These are phyloP conservation scores for Austroboletus novae-zelandiae DNA, from an alignment of 1,284 basidiomycete species.

Conservation along the genomic window DNA sequence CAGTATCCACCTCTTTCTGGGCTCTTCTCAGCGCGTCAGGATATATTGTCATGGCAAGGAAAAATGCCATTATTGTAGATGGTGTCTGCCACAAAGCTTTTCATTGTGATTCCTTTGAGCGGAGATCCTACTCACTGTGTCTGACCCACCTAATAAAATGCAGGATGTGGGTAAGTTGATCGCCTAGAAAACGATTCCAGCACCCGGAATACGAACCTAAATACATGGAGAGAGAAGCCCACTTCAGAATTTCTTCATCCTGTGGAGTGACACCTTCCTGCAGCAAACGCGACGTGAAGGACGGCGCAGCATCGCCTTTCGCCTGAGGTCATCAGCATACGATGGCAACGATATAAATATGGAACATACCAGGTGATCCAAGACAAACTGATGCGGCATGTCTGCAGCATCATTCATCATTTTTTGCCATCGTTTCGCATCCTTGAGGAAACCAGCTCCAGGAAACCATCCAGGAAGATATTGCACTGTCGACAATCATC, in stretches of 20 bases:
- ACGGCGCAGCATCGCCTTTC: constrained; percentile 36
- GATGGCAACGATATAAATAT: background rate
- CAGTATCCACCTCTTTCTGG: background rate
- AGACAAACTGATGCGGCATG: constrained; percentile 1
- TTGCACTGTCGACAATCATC: constrained; percentile 26
- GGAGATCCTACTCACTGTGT: constrained; percentile 7
- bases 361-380: constrained; percentile 15
- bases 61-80: constrained; percentile 29
- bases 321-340: constrained; percentile 28
- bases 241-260: constrained; percentile 16
- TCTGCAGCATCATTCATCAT: constrained; percentile 7
- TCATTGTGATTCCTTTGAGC: background rate
- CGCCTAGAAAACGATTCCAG: background rate
- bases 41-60: background rate
- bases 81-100: constrained; percentile 27
- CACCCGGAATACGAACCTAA: constrained; percentile 9
- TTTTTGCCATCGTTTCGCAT: constrained; percentile 36
- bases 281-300: constrained; percentile 31
- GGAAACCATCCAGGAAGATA: constrained; percentile 42
- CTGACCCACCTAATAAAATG: constrained; percentile 15
- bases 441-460: constrained; percentile 42
- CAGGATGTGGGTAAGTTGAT: too few relatives aligned
- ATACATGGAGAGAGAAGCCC: constrained; percentile 15
- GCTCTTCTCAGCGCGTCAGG: background rate
- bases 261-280: constrained; percentile 6